Conservation (phyloP, 148 eudicot species). For the Chenopodium berlandieri region DNA sequence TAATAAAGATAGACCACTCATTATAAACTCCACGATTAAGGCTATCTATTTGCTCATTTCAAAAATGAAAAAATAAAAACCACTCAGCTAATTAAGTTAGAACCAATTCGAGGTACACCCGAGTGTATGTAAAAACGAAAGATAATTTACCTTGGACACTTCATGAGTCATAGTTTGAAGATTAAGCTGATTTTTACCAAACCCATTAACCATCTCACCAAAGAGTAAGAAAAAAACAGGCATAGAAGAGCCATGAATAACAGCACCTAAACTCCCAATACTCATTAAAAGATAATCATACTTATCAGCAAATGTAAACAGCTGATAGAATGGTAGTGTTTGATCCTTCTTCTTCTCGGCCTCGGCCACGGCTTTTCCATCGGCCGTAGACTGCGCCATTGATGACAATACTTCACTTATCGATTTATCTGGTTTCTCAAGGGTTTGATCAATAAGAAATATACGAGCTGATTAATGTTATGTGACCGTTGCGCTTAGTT, state of each 20-base stretch:
- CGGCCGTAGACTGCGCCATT: slow-evolving; percentile 41
- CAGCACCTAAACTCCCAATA: slow-evolving; percentile 70
- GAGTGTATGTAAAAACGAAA: neutral
- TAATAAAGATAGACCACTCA: neutral
- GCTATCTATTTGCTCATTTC: too few species aligned
- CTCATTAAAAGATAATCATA: slow-evolving; percentile 65
- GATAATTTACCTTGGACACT: slow-evolving; percentile 76
- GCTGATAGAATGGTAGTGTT: slow-evolving; percentile 73
- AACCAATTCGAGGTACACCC: neutral
- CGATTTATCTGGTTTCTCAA: too few species aligned
- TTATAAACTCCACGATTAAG: too few species aligned
- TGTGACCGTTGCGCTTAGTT: slow-evolving; percentile 17
- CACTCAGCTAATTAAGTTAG: too few species aligned
- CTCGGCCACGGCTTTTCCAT: slow-evolving; percentile 56
- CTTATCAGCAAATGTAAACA: slow-evolving; percentile 82
- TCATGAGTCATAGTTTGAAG: slow-evolving; percentile 77
- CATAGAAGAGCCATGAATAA: slow-evolving; percentile 96
- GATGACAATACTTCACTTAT: too few species aligned
- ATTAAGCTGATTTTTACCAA: slow-evolving; percentile 86
- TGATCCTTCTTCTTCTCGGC: slow-evolving; percentile 93
- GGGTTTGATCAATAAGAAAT: too few species aligned
- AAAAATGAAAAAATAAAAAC: too few species aligned
- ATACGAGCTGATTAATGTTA: too few species aligned
- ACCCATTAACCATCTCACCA: slow-evolving; percentile 96
- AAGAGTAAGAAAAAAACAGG: slow-evolving; percentile 89